Conservation (phyloP, 768 basidiomycete species). For the Termitomyces titanicus region DNA sequence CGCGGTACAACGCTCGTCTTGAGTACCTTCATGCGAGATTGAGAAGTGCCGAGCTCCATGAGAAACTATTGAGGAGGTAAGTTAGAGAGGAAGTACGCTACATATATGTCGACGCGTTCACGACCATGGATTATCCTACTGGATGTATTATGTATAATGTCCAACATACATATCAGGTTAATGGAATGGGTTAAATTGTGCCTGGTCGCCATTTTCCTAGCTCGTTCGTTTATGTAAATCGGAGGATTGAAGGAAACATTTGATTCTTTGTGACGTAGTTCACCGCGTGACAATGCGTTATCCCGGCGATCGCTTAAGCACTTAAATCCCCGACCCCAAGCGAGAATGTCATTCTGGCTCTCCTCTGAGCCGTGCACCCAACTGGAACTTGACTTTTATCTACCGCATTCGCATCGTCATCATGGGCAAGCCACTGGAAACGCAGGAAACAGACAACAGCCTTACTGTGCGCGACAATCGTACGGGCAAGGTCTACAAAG, state of each 20-base stretch:
- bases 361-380: constrained; percentile 1
- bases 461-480: constrained; percentile 81
- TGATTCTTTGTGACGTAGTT: constrained; percentile 7
- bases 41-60: constrained; percentile 70
- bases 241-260: too few species aligned
- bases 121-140: constrained; percentile 1
- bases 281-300: constrained; percentile 2
- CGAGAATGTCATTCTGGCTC: background rate
- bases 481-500: constrained; percentile 71
- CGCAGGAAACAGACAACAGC: constrained; percentile 22
- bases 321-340: constrained; percentile 4
- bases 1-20: constrained; percentile 65
- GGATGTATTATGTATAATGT: constrained; percentile 2
- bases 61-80: constrained; percentile 37
- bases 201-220: too few species aligned
- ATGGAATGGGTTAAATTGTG: background rate
- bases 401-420: background rate
- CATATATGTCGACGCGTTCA: background rate
- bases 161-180: background rate
- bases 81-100: background rate
- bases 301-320: background rate
- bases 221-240: too few species aligned
- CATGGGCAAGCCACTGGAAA: constrained; percentile 16
- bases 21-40: constrained; percentile 74
- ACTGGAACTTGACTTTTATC: background rate